phyloP scores from a whole-genome alignment of 768 basidiomycete species.

The Mycena belliarum region DNA sequence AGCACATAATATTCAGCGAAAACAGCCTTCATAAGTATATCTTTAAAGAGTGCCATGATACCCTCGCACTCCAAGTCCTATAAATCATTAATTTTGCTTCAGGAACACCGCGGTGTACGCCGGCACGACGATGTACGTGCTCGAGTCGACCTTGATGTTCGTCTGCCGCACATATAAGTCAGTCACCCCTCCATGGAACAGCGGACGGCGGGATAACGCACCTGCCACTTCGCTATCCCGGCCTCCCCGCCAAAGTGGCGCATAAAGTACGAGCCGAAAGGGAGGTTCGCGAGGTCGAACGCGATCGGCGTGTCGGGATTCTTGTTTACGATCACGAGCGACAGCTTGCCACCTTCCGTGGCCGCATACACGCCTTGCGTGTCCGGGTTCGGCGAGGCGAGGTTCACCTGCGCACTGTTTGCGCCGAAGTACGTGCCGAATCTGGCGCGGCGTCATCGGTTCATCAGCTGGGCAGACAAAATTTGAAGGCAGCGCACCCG shows the following conservation, averaged over 20 bases:
- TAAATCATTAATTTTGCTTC: constrained; percentile 30
- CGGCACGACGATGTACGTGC: constrained; percentile 36
- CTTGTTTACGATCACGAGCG: constrained; percentile 55
- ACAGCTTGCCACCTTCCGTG: constrained; percentile 39
- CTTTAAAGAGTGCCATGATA: too few relatives aligned
- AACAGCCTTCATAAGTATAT: too few relatives aligned
- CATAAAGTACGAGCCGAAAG: constrained; percentile 50
- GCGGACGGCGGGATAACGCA: constrained; percentile 27
- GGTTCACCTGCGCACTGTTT: constrained; percentile 45
- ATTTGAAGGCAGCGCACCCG: constrained; percentile 40
- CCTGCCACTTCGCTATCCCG: constrained; percentile 58
- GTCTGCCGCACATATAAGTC: constrained; percentile 18
- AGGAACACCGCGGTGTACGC: constrained; percentile 40
- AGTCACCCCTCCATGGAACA: not conserved
- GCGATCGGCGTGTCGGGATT: constrained; percentile 40
- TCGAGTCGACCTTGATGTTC: constrained; percentile 16
- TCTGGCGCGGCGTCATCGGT: too few relatives aligned
- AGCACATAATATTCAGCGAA: too few relatives aligned
- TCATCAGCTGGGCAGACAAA: too few relatives aligned
- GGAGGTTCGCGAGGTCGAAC: constrained; percentile 44
- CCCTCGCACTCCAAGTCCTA: not conserved
- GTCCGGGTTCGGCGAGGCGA: constrained; percentile 41
- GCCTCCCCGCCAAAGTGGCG: constrained; percentile 59
- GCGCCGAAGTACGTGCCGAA: constrained; percentile 49
- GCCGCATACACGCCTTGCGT: constrained; percentile 49